phyloP scores from a whole-genome alignment of 305 asterid species.

The Ajuga reptans region DNA sequence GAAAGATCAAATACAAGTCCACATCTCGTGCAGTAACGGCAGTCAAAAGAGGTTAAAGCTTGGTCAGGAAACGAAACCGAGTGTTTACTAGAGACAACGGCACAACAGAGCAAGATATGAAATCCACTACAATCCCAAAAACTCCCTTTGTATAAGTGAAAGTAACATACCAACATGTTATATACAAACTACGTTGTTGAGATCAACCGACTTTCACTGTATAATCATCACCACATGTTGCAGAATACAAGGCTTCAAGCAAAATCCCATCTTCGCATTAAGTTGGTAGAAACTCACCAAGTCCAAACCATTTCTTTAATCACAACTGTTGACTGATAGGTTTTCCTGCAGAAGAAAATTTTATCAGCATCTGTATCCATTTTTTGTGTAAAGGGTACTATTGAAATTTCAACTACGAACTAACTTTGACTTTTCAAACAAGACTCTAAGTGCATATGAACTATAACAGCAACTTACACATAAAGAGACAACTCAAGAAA shows the following conservation, averaged over 20 bases:
- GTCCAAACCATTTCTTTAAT: constrained; percentile 20
- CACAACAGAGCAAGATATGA: not conserved
- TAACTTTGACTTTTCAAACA: too few relatives aligned
- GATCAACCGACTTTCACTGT: not conserved
- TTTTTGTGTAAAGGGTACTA: not conserved
- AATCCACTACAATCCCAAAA: not conserved
- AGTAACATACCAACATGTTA: not conserved
- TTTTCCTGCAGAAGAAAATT: constrained; percentile 35
- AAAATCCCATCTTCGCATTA: not conserved
- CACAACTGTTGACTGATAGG: constrained; percentile 31
- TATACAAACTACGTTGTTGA: constrained; percentile 2
- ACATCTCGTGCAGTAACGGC: not conserved
- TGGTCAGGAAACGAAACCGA: not conserved
- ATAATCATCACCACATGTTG: not conserved
- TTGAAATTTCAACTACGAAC: not conserved
- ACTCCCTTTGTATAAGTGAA: not conserved
- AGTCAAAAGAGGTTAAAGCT: not conserved
- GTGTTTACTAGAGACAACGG: not conserved
- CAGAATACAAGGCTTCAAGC: not conserved
- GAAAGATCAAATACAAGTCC: not conserved
- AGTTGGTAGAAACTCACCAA: not conserved
- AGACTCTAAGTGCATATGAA: not conserved
- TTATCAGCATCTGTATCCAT: not conserved
- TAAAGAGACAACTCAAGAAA: not conserved
- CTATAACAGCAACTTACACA: not conserved